These are phyloP conservation scores for Mucor plumbeus DNA, from an alignment of 371 early-diverging fungal species.

Conservation along the genomic window DNA sequence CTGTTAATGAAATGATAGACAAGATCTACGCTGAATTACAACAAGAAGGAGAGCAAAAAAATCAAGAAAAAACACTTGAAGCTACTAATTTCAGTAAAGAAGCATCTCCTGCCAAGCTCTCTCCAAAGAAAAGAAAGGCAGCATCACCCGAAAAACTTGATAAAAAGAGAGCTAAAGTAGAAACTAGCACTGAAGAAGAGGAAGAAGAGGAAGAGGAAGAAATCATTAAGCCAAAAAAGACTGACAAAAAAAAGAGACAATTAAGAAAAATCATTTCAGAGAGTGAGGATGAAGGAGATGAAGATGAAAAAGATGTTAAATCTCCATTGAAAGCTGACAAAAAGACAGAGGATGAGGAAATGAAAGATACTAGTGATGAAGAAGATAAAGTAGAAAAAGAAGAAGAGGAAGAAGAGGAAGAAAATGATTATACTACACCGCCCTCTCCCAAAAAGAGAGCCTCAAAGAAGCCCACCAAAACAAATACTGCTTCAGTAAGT, in stretches of 20 bases:
- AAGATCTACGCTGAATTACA: slow-evolving; percentile 10
- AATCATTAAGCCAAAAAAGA: not conserved
- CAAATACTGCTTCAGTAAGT: not conserved
- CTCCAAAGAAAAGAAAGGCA: not conserved
- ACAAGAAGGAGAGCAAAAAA: not conserved
- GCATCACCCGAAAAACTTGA: not conserved
- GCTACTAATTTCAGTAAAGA: not conserved
- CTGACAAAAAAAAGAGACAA: not conserved
- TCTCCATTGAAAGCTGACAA: too few species aligned
- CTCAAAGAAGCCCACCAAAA: not conserved
- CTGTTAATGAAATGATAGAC: slow-evolving; percentile 33
- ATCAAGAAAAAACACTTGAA: not conserved
- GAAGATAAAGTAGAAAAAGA: not conserved
- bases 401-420: slow-evolving; percentile 14
- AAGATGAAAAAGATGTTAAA: not conserved
- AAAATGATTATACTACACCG: not conserved
- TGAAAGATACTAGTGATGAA: slow-evolving; percentile 10
- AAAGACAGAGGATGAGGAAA: slow-evolving; percentile 3
- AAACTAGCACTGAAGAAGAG: not conserved
- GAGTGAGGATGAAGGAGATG: not conserved
- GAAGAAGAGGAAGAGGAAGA: not conserved
- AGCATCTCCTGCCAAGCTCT: not conserved
- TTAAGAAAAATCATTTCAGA: not conserved
- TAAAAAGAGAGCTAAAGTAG: not conserved
- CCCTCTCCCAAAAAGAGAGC: slow-evolving; percentile 7